Conservation (phyloP, 208 protist genomes). For the Tritrichomonas foetus region DNA sequence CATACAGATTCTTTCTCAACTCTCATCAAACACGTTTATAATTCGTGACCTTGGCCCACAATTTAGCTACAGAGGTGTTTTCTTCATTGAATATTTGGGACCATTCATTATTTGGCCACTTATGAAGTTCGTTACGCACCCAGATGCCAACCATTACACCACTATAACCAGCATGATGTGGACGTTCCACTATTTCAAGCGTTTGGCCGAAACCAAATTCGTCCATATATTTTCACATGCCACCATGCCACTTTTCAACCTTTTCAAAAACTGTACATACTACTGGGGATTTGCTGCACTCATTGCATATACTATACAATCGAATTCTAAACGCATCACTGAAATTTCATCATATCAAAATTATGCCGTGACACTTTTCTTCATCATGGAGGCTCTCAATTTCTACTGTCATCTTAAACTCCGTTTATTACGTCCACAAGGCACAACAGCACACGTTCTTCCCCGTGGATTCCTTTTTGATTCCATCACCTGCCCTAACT, state of each 20-base stretch:
- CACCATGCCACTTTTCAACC: not conserved
- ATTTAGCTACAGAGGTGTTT: not conserved
- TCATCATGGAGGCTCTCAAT: not conserved
- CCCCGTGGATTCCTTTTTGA: constrained; percentile 15
- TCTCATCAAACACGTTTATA: not conserved
- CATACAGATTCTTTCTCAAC: not conserved
- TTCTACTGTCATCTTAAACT: not conserved
- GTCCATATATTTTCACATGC: constrained; percentile 29
- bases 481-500: not conserved
- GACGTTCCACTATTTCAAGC: not conserved
- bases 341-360: not conserved
- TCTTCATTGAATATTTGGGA: not conserved
- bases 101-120: constrained; percentile 23
- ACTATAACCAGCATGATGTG: not conserved
- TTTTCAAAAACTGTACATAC: not conserved
- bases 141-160: not conserved
- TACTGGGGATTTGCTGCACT: not conserved
- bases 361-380: not conserved
- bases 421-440: not conserved
- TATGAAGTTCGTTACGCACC: not conserved
- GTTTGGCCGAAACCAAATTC: not conserved
- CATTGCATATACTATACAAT: not conserved
- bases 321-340: not conserved
- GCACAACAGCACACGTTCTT: not conserved
- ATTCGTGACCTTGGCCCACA: constrained; percentile 7